Base-by-base conservation (phyloP, 176 grass and related monocot species). In the Ensete glaucum region DNA sequence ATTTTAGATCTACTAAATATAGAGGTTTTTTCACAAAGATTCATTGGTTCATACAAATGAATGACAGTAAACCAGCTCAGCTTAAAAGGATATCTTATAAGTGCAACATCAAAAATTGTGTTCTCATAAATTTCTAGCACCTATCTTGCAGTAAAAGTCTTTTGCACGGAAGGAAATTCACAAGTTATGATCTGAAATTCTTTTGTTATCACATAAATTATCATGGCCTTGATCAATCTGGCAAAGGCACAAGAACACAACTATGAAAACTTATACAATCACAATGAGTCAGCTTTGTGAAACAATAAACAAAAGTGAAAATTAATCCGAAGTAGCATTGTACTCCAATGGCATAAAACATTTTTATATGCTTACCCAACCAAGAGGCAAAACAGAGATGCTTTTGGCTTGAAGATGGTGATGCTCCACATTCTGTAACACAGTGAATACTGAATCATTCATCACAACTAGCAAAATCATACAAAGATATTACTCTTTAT, bases 361-460 rank as follows among this genome's bases (percentile, higher is more conserved):
- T 16, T 10, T 25, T 49, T 21, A 78, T 50, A 69, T 67, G 85
- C 88, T 88, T 66, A 99, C 95, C 95, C 90, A 94, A 86, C 86
- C 84, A 62, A 76, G 78, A 87, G 95, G 86, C 55, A 99, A 71
- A 71, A 73, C 75, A 71, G 67, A 79, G 29, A 50, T 27, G 70
- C 58, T 73, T 73, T 84, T 78, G 17, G n/a, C 64, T 51, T 68
- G 81, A 65, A 26, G 34, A 58, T 87, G 68, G 77, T 82, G 81
- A 75, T 71, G 71, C 79, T 87, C 76, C 58, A 71, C 56, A 54
- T 67, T 79, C 93, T 96, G 77, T 23, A 48, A 65, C 43, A 87
- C 71, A 69, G 52, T 62, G 55, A 67, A n/a, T 6, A 26, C 77
- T 26, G 54, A 17, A 64, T 75, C 66, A 73, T 53, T 54, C 34